Percentiles rank a stretch among this genome's conserved stretches.
phyloP scores from a whole-genome alignment of 2,329 filamentous ascomycete genomes.

The Sclerotinia borealis region DNA sequence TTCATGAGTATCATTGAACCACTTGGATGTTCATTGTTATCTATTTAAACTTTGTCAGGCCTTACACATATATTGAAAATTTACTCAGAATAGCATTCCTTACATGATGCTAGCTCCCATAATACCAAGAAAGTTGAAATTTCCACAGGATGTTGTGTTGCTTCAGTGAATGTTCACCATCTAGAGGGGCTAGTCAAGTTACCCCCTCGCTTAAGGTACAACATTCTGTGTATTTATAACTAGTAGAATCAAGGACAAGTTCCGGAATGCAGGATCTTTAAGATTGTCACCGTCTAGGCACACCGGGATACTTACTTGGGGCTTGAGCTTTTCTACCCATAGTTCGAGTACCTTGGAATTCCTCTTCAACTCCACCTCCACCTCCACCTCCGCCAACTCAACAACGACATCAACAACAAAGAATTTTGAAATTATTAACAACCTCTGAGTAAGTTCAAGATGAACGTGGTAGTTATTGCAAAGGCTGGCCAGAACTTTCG shows the following conservation, averaged over 20 bases:
- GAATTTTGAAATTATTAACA: not conserved
- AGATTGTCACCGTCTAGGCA: not conserved
- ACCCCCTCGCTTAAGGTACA: not conserved
- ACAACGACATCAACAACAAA: not conserved
- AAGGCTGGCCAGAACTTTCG: not conserved
- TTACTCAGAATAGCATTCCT: no score
- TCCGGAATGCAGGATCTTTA: not conserved
- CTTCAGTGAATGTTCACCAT: not conserved
- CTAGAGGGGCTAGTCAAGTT: not conserved
- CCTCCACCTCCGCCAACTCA: not conserved
- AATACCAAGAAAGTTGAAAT: no score
- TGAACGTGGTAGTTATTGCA: not conserved
- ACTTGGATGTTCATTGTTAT: no score
- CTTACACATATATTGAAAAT: no score
- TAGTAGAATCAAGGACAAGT: not conserved
- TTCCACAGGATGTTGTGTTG: fast-evolving
- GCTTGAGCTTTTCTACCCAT: not conserved
- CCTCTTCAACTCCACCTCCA: not conserved
- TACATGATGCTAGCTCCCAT: no score
- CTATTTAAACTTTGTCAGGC: no score
- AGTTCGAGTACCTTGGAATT: not conserved
- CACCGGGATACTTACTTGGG: not conserved
- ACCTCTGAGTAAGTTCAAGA: not conserved
- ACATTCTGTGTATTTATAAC: not conserved
- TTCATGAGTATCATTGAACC: no score